Evolutionary conservation across 108 stramenopile species (phyloP), one percentile per base, ranked within the genome.

Genomic region (Cyclotella atomus): DNA sequence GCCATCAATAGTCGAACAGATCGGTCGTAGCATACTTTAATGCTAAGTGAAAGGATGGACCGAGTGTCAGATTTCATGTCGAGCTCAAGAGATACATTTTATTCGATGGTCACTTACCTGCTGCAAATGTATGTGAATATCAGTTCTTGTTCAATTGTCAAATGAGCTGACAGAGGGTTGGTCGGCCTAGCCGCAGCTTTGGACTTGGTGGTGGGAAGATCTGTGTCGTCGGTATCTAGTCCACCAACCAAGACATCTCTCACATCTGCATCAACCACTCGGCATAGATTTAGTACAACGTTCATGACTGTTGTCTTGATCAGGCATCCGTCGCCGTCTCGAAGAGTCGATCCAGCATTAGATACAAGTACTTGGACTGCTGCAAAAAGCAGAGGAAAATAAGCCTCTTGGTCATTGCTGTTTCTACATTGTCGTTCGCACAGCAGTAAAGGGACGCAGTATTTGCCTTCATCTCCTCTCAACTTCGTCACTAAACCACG

Each of bases 301-400:
- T 82, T 85, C 56, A 93, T 76, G 20, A 89, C 91, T 0, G 88
- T 91, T 9, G 77, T 75, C 30, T 87, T 78, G 19, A 87, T 74
- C 20, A 82, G n/a, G 80, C 79, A 87, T 81, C 90, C 80, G 27
- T 81, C 80, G 20, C 50, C 38, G 52, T 81, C 80, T 23, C 69
- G 56, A 24, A 81, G 63, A 6, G 65, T 47, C 17, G 74, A 56
- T 70, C 89, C 83, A 66, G 75, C 19, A 21, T 25, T 67, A 56
- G 77, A 60, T 66, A 85, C 33, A 59, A 86, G 36, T 7, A 85
- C 89, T 46, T 89, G 86, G 24, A 95, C 76, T 0, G 89, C 85
- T 0, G 87, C 85, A 28, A 71, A 65, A 56, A 93, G 85, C 1
- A 93, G 70, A n/a, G 94, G 89, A 67, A 95, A 84, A 23, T 66